Conservation (phyloP, 202 grass and related monocot species). For the Brachypodium distachyon region DNA sequence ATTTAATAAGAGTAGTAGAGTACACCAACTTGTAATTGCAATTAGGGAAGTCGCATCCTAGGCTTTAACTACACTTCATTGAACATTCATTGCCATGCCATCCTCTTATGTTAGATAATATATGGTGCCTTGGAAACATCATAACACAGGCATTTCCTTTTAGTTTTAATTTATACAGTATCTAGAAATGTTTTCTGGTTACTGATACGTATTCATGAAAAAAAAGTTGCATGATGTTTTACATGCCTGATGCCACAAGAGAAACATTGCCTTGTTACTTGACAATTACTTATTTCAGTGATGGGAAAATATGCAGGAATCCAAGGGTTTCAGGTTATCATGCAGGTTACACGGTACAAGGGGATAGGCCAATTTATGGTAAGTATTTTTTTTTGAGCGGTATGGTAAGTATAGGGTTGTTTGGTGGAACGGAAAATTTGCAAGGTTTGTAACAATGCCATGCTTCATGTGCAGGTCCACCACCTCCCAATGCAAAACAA, state of each 20-base stretch:
- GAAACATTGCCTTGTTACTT: constrained; percentile 1
- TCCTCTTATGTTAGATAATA: not conserved
- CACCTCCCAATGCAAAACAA: constrained; percentile 38
- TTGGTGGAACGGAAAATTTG: not conserved
- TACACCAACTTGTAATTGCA: not conserved
- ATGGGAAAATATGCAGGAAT: constrained; percentile 43
- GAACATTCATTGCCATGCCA: not conserved
- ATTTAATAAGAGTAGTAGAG: no score
- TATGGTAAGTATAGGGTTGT: constrained; percentile 37
- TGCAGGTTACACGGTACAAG: constrained; percentile 33
- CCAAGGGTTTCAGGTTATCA: constrained; percentile 37
- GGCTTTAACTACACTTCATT: not conserved
- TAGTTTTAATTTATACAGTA: not conserved
- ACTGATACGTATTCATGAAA: not conserved
- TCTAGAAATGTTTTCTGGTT: not conserved
- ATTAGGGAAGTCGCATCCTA: not conserved
- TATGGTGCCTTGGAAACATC: not conserved
- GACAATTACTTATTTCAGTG: constrained; percentile 9
- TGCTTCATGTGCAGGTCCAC: constrained; percentile 44
- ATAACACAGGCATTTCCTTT: not conserved
- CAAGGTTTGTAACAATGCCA: constrained; percentile 8
- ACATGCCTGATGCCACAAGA: not conserved
- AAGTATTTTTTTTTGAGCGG: no score
- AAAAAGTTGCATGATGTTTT: not conserved
- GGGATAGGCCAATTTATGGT: constrained; percentile 53